A percentile compares a stretch with the other conserved stretches of the same genome.
phyloP scores from a whole-genome alignment of 192 early-diverging fungal species.

The Blastocladiella britannica region DNA sequence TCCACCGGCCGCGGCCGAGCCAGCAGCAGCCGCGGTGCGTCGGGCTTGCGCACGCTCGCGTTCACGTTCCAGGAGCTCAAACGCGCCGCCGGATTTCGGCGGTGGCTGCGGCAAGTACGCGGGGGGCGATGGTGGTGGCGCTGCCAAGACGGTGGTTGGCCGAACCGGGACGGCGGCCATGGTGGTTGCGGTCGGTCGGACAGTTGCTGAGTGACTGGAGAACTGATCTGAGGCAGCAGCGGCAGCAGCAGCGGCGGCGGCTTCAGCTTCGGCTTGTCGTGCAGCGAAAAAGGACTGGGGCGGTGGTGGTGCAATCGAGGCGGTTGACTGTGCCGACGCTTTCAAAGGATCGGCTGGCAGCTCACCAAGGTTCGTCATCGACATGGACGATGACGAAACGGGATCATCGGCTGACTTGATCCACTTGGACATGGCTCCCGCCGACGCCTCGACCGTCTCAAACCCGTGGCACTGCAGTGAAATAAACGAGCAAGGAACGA shows the following conservation, averaged over 20 bases:
- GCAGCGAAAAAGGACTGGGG: background rate
- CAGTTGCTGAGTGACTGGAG: background rate
- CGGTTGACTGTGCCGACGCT: background rate
- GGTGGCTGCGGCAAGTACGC: background rate
- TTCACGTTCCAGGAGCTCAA: background rate
- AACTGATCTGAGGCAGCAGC: too few species aligned
- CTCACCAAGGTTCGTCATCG: too few species aligned
- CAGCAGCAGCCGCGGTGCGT: background rate
- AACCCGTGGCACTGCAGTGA: background rate
- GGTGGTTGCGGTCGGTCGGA: background rate
- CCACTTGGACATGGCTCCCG: background rate
- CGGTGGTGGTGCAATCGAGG: background rate
- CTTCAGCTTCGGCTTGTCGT: background rate
- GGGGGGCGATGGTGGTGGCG: background rate
- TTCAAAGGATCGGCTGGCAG: background rate
- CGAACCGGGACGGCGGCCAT: background rate
- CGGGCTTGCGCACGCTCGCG: too few species aligned
- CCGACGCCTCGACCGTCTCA: background rate
- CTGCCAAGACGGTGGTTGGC: background rate
- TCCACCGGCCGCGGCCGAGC: background rate
- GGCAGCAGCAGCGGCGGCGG: too few species aligned
- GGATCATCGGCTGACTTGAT: background rate
- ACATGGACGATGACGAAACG: background rate
- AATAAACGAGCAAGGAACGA: background rate
- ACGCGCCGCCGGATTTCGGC: background rate